Percentiles rank a stretch among this genome's conserved stretches.
phyloP scores from a whole-genome alignment of 2,329 filamentous ascomycete genomes.

The Trichoderma sp. region DNA sequence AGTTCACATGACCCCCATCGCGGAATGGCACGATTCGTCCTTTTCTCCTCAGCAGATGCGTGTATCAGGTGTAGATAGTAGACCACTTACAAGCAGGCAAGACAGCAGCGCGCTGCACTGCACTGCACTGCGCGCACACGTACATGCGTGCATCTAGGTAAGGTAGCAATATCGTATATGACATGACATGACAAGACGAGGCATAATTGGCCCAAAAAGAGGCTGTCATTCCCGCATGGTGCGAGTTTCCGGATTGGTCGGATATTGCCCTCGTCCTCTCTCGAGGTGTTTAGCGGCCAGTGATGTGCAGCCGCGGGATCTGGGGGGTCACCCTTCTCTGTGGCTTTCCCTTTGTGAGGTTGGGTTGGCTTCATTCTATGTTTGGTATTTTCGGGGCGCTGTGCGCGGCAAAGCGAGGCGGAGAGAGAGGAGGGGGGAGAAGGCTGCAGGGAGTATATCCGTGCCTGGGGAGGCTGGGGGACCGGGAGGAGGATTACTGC shows the following conservation, averaged over 20 bases:
- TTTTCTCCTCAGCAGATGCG: too few relatives aligned
- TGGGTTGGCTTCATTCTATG: neutral
- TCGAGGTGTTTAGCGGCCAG: neutral
- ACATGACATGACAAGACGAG: too few relatives aligned
- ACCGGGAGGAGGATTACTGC: neutral
- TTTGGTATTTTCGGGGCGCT: conserved; percentile 13
- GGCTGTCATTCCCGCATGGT: too few relatives aligned
- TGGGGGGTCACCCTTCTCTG: too few relatives aligned
- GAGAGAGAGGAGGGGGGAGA: neutral
- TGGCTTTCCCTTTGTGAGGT: too few relatives aligned
- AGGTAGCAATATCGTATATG: too few relatives aligned
- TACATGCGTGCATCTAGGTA: too few relatives aligned
- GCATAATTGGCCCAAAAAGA: too few relatives aligned
- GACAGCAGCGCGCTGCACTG: too few relatives aligned
- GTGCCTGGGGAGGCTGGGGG: neutral
- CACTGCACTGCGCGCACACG: too few relatives aligned
- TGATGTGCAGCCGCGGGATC: neutral
- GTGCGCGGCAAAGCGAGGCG: conserved; percentile 13
- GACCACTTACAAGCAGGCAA: too few relatives aligned
- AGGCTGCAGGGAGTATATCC: conserved; percentile 6
- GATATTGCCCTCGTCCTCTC: neutral
- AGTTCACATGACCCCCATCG: neutral
- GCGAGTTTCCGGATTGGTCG: neutral
- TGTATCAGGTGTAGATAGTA: too few relatives aligned
- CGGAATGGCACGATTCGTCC: neutral